phyloP scores from a whole-genome alignment of 352 stramenopile genomes.

The Phytophthora fragariaefolia region DNA sequence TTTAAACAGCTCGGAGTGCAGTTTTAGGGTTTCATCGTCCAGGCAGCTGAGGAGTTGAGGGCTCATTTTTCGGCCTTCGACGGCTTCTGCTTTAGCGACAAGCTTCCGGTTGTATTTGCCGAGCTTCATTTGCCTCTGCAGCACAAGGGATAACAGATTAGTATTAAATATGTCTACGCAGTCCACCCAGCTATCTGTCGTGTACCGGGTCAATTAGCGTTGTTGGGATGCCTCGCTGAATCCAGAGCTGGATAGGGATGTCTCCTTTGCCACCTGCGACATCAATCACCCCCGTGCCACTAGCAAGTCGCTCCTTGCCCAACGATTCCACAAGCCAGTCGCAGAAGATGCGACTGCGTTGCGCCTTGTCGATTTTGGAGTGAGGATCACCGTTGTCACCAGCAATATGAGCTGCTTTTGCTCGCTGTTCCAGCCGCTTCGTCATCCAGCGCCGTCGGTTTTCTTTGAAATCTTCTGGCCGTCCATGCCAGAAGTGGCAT shows the following conservation, averaged over 20 bases:
- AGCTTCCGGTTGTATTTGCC: slow-evolving; percentile 78
- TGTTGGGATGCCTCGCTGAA: slow-evolving; percentile 73
- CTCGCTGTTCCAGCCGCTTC: slow-evolving; percentile 70
- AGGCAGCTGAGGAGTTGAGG: slow-evolving; percentile 64
- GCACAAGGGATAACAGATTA: not conserved
- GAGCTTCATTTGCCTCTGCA: slow-evolving; percentile 80
- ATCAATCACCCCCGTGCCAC: slow-evolving; percentile 81
- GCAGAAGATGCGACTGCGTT: slow-evolving; percentile 79
- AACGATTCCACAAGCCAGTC: slow-evolving; percentile 84
- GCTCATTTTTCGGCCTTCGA: slow-evolving; percentile 48
- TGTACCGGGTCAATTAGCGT: slow-evolving; percentile 88
- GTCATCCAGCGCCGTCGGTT: slow-evolving; percentile 75
- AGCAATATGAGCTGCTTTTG: slow-evolving; percentile 55
- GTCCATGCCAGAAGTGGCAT: slow-evolving; percentile 87
- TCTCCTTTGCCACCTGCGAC: slow-evolving; percentile 90
- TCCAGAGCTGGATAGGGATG: slow-evolving; percentile 86
- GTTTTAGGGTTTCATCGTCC: slow-evolving; percentile 57
- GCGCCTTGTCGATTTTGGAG: slow-evolving; percentile 72
- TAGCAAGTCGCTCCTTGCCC: slow-evolving; percentile 45
- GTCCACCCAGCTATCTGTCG: not conserved
- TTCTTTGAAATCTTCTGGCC: slow-evolving; percentile 58
- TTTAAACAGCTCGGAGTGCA: slow-evolving; percentile 67
- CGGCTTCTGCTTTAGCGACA: slow-evolving; percentile 45
- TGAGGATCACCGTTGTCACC: slow-evolving; percentile 74
- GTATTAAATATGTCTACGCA: not conserved